Base-by-base conservation (phyloP, 306 rosid species). In the Abrus precatorius region DNA sequence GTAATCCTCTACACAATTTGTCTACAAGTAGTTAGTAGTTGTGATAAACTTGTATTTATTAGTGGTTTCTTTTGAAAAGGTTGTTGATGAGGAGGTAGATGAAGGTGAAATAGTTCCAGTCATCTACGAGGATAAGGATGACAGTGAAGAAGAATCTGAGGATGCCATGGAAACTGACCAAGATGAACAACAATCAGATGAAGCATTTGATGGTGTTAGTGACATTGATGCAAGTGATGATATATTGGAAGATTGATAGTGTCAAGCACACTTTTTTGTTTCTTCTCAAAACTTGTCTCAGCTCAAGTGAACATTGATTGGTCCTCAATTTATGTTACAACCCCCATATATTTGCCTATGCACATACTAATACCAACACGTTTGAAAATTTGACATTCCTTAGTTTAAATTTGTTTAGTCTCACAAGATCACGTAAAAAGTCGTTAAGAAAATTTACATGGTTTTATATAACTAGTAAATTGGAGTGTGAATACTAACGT, bases 151-250 rank as follows among this genome's bases (percentile, higher is more conserved):
- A 68, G 89, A 88, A 69, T 88, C 90, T 0, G 91, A 85, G 11
- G 92, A 92, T 11, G 89, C 83, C 47, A 92, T 92, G 98, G 97
- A 88, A 72, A 90, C 91, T 7, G 93, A 93, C 72, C 71, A 75
- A 79, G 89, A 82, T 56, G 91, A 53, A 29, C 85, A 71, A 29
- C 86, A 71, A 43, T 68, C 86, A 2, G 87, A 76, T 3, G 88
- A 79, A 45, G 87, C 75, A 34, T 71, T 83, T 62, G 90, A 76
- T 14, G 84, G 82, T 71, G 90, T 82, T 33, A 60, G 84, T 67
- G 88, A 87, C 54, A 71, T 78, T 49, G 94, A 89, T 79, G 91
- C 74, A 40, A 76, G 80, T 57, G 91, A 86, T 44, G 90, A 72
- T 78, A 54, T 76, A 85, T 86, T 81, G 82, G 80, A 36, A 38